Base-by-base conservation (phyloP, 345 rosid species). In the Raphanus sativus region DNA sequence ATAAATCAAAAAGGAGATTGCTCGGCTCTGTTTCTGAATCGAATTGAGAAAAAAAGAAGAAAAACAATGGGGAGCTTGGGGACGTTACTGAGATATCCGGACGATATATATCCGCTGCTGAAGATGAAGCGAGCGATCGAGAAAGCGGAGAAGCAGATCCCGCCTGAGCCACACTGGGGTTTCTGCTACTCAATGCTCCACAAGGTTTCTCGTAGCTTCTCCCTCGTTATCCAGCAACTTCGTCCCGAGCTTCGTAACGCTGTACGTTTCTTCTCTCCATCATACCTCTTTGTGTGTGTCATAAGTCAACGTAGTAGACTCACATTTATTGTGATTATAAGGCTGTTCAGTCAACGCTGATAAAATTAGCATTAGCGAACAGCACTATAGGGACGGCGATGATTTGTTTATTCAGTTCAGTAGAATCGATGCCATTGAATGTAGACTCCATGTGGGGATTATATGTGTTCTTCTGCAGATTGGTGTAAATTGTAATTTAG, bases 161-260 rank as follows among this genome's bases (percentile, higher is more conserved):
- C 98, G 6, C 80, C 82, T 3, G 85, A 90, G 77, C 96, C 97
- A 68, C 97, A 90, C 83, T 91, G 98, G 99, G 93, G 75, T 4
- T 95, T 91, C 79, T 93, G 96, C 79, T 95, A 93, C 76, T 74
- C 93, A 1, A 91, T 93, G 96, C 96, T 95, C 61, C 94, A 84
- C 69, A 93, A 91, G 81, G 98, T 95, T 52, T 93, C 98, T 77
- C 89, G 96, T 3, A 91, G 96, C 86, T 95, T 95, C 59, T 88
- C 82, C 45, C 87, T 93, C 76, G 98, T 93, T 36, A 91, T 95
- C 69, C 99, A 93, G 77, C 99, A 95, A 86, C 93, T 95, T 1
- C 87, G 81, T 15, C 30, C 91, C 61, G 84, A 93, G 60, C 96
- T 93, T 29, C 93, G 96, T 21, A 85, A 95, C 77, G 98, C 97